Base-by-base conservation (phyloP, 495 filamentous ascomycete species). In the Bacidia gigantensis region DNA sequence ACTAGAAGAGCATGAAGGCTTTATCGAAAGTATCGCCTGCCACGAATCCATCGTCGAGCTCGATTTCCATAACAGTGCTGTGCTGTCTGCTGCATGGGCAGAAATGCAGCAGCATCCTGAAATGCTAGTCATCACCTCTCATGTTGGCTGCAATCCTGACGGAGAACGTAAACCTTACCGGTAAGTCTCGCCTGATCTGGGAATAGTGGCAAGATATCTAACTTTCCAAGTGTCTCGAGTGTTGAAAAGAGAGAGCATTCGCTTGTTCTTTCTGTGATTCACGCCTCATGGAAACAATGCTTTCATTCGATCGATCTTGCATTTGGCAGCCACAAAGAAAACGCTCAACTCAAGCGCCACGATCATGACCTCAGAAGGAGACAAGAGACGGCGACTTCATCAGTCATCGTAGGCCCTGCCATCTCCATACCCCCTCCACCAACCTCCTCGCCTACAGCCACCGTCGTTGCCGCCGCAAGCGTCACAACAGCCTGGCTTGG, bases 101-200 rank as follows among this genome's bases (percentile, higher is more conserved):
- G 29, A 51, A 32, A 26, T 56, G 24, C 26, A 38, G 26, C n/a
- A 17, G 3, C 21, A 48, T 3, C 21, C 35, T 18, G 55, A 46
- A 10, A 62, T 65, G 44, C 45, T 62, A 2, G 25, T 65, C 21
- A 54, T 66, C 10, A 66, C 64, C 38, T 62, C 64, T 3, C 64
- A 66, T 51, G 42, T 44, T 20, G 63, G 59, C 17, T 66, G 64
- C 41, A 61, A 65, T 48, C 18, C 42, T 3, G 54, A 65, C 22
- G 64, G 64, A 18, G 64, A 59, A 39, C 53, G 62, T 17, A 58
- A 52, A 12, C 50, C 56, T 3, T 56, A 65, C 48, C 50, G 56
- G 62, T 65, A 51, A 52, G 60, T 55, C 12, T 11, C 26, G 23
- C 44, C 44, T 24, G 43, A 3, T 46, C 10, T 26, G 11, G 1